These are phyloP conservation scores for Oldenlandia corymbosa DNA, from an alignment of 257 asterid genomes.

Conservation along the genomic window DNA sequence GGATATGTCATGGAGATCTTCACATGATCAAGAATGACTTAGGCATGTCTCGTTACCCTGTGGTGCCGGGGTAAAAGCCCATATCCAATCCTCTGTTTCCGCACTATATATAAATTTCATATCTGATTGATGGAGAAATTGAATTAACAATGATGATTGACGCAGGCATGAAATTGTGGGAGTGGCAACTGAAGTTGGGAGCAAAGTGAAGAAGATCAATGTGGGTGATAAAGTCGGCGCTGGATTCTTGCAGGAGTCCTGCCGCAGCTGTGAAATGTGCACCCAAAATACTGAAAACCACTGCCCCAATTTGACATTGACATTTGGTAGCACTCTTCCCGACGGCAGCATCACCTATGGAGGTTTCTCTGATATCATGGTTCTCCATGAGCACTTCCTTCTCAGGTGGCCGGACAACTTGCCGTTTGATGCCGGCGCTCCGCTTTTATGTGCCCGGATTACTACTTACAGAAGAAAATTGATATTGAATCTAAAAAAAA, in stretches of 20 bases:
- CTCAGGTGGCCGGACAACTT: conserved; percentile 5
- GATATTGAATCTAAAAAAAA: too few species aligned
- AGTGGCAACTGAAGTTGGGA: conserved; percentile 4
- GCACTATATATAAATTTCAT: too few species aligned
- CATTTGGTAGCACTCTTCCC: background rate
- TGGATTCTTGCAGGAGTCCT: conserved; percentile 5
- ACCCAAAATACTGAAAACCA: background rate
- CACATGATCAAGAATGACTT: background rate
- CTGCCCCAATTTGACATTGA: background rate
- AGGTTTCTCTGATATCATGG: conserved; percentile 3
- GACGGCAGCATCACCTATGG: conserved; percentile 10
- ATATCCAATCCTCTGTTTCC: too few species aligned
- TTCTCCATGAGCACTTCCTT: background rate
- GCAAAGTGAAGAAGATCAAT: conserved; percentile 7
- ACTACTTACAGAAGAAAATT: conserved; percentile 8
- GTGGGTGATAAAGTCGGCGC: conserved; percentile 9
- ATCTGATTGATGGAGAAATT: too few species aligned
- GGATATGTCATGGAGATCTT: conserved; percentile 14
- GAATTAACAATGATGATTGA: too few species aligned
- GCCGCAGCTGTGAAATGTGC: background rate
- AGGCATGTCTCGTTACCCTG: conserved; percentile 5
- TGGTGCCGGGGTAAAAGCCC: conserved; percentile 11
- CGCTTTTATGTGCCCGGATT: conserved; percentile 7
- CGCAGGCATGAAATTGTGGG: conserved; percentile 11
- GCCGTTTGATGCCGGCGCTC: conserved; percentile 10